A percentile compares a stretch with the other conserved stretches of the same genome.
Evolutionary conservation across 148 eudicot genomes (phyloP).

Genomic region (Amaranthus cruentus): DNA sequence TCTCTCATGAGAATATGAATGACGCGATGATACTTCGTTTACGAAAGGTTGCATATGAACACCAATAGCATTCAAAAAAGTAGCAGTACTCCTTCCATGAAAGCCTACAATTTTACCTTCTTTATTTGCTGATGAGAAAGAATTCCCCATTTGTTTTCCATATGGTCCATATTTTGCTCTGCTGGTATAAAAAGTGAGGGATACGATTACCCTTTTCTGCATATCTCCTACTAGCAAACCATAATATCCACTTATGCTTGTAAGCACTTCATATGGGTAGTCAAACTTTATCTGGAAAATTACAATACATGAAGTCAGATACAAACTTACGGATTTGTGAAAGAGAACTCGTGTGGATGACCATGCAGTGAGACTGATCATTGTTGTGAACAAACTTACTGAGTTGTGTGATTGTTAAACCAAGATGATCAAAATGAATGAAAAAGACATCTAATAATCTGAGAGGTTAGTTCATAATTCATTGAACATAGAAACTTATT

Average conservation of each 20-base stretch:
- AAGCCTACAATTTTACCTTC: slow-evolving; percentile 35
- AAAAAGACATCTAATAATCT: background rate
- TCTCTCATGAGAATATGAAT: slow-evolving; percentile 14
- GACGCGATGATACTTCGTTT: slow-evolving; percentile 18
- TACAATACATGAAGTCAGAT: too few species aligned
- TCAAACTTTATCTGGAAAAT: slow-evolving; percentile 29
- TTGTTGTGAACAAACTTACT: too few species aligned
- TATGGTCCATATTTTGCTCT: slow-evolving; percentile 36
- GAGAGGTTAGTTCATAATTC: background rate
- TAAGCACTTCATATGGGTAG: slow-evolving; percentile 28
- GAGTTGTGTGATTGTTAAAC: background rate
- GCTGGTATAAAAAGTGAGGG: slow-evolving; percentile 36
- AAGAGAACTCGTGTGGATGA: too few species aligned
- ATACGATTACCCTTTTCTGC: slow-evolving; percentile 27
- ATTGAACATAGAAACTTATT: too few species aligned
- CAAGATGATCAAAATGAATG: background rate
- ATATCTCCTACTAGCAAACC: slow-evolving; percentile 24
- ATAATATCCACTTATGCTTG: slow-evolving; percentile 31
- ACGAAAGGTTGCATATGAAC: slow-evolving; percentile 33
- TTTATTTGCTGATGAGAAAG: slow-evolving; percentile 25
- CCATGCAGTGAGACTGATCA: too few species aligned
- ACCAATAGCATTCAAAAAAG: slow-evolving; percentile 37
- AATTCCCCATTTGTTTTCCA: slow-evolving; percentile 32
- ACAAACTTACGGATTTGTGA: too few species aligned
- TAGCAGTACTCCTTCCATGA: slow-evolving; percentile 34